Evolutionary conservation across 805 yeast genomes (phyloP).

Genomic region (Debaryomyces hansenii): DNA sequence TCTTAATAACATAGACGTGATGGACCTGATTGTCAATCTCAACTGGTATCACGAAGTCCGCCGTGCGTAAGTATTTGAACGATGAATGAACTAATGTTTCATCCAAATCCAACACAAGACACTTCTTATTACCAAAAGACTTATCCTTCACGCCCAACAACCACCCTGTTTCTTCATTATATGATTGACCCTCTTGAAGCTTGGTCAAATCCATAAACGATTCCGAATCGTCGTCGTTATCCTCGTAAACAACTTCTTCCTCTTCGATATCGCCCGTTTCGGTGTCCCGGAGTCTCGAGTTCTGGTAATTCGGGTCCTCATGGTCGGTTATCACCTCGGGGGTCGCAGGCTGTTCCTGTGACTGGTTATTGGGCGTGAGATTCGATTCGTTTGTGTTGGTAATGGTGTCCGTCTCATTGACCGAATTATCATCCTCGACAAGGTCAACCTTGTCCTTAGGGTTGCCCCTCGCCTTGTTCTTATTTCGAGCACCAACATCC

Average conservation of each 20-base stretch:
- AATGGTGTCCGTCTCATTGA: slow-evolving; percentile 43
- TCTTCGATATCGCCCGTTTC: slow-evolving; percentile 6
- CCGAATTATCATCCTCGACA: slow-evolving; percentile 37
- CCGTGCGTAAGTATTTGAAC: slow-evolving; percentile 85
- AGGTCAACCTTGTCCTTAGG: slow-evolving; percentile 22
- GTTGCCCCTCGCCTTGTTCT: slow-evolving; percentile 2
- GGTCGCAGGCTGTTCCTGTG: background rate
- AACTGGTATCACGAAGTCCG: slow-evolving; percentile 96
- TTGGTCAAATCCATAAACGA: slow-evolving; percentile 55
- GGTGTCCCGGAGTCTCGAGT: slow-evolving; percentile 2
- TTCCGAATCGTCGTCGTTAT: slow-evolving; percentile 18
- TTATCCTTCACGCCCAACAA: slow-evolving; percentile 58
- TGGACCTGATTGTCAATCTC: slow-evolving; percentile 92
- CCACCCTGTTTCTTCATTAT: slow-evolving; percentile 60
- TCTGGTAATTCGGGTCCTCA: slow-evolving; percentile 1
- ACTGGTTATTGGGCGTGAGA: slow-evolving; percentile 7
- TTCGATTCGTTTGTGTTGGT: slow-evolving; percentile 35
- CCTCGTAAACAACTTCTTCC: slow-evolving; percentile 4
- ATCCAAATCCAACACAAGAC: slow-evolving; percentile 88
- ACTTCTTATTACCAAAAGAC: slow-evolving; percentile 64
- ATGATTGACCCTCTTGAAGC: slow-evolving; percentile 72
- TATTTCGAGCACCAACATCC: background rate
- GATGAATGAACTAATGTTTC: slow-evolving; percentile 96
- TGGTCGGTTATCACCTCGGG: background rate
- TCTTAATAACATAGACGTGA: slow-evolving; percentile 91